phyloP scores from a whole-genome alignment of 2,329 filamentous ascomycete species.

The Aspergillus japonicus region DNA sequence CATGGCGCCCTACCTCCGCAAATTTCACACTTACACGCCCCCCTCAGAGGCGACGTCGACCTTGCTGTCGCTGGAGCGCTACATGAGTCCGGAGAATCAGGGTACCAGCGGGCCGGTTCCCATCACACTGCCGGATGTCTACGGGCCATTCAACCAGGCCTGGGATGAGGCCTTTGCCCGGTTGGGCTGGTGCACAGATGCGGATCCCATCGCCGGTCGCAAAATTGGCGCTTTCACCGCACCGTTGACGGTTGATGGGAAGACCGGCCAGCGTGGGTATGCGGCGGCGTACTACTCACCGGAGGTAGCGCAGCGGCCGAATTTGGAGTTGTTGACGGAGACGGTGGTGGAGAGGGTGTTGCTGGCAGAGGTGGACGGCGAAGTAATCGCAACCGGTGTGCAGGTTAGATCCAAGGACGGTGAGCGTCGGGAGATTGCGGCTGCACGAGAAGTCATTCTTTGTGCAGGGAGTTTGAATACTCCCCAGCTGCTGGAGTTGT shows the following conservation, averaged over 20 bases:
- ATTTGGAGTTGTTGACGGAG: slow-evolving; percentile 49
- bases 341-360: slow-evolving; percentile 49
- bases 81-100: slow-evolving; percentile 20
- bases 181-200: slow-evolving; percentile 23
- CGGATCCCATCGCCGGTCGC: slow-evolving; percentile 37
- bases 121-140: slow-evolving; percentile 32
- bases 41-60: slow-evolving; percentile 24
- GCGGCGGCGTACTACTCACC: slow-evolving; percentile 44
- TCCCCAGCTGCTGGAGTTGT: slow-evolving; percentile 60
- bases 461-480: slow-evolving; percentile 58
- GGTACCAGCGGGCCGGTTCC: slow-evolving; percentile 22
- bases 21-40: slow-evolving; percentile 34
- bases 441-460: slow-evolving; percentile 56
- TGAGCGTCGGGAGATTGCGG: slow-evolving; percentile 34
- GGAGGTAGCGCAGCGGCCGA: slow-evolving; percentile 41
- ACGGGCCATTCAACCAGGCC: slow-evolving; percentile 25
- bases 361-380: slow-evolving; percentile 31
- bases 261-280: slow-evolving; percentile 37
- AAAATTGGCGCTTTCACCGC: slow-evolving; percentile 43
- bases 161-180: slow-evolving; percentile 24
- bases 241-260: slow-evolving; percentile 34
- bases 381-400: slow-evolving; percentile 20
- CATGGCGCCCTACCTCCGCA: slow-evolving; percentile 52
- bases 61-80: slow-evolving; percentile 15
- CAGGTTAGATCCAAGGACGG: slow-evolving; percentile 21